Conservation (phyloP, 2,329 filamentous ascomycete genomes). For the Trichoderma sp. region DNA sequence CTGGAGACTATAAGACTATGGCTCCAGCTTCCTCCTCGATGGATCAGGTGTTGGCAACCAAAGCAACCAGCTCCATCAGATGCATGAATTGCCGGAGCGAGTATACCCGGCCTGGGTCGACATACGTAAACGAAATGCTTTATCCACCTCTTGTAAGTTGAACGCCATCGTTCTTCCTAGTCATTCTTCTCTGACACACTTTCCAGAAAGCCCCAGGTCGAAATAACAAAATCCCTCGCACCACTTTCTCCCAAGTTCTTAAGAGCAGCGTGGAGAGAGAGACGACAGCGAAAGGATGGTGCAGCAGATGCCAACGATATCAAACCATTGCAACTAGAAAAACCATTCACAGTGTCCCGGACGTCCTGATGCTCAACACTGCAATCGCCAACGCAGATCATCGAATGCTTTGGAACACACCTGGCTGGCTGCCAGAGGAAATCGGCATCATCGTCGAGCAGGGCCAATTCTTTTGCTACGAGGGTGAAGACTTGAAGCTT, state of each 20-base stretch:
- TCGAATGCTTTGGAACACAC: conserved; percentile 82
- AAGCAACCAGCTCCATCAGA: conserved; percentile 72
- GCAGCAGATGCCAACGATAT: conserved; percentile 86
- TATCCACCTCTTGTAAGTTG: conserved; percentile 62
- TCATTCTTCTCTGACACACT: neutral
- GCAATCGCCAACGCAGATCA: conserved; percentile 73
- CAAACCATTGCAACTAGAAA: conserved; percentile 85
- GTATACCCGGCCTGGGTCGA: conserved; percentile 76
- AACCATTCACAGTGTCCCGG: conserved; percentile 78
- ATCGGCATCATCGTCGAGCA: conserved; percentile 90
- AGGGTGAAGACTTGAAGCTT: conserved; percentile 83
- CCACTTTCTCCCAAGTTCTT: conserved; percentile 86
- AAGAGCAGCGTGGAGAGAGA: conserved; percentile 91
- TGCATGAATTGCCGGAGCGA: conserved; percentile 90
- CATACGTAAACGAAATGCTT: conserved; percentile 81
- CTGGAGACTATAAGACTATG: conserved; percentile 73
- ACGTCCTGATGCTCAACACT: conserved; percentile 87
- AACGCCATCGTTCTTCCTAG: too few species aligned
- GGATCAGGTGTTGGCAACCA: conserved; percentile 75
- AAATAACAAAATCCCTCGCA: conserved; percentile 56
- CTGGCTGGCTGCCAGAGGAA: conserved; percentile 90
- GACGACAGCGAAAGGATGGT: conserved; percentile 90
- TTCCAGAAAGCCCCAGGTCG: conserved; percentile 52
- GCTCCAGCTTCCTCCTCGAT: conserved; percentile 64
- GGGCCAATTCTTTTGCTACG: conserved; percentile 93